phyloP scores from a whole-genome alignment of 768 basidiomycete genomes.

The Daedaleopsis sinensis region DNA sequence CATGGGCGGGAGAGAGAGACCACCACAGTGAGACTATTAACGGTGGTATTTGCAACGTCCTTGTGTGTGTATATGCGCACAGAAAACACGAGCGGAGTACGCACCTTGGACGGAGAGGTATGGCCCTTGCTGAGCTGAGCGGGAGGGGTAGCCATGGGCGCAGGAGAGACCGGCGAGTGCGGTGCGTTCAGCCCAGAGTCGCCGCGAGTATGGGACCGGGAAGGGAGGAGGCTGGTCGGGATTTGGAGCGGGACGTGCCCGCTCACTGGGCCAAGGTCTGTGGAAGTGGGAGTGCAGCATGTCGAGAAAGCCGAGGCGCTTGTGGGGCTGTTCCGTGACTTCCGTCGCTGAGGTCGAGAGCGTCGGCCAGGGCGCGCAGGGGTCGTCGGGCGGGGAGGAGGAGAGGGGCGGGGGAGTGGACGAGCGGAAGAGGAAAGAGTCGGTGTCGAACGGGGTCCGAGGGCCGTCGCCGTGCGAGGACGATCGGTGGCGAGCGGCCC shows the following conservation, averaged over 20 bases:
- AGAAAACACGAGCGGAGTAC: background rate
- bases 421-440: background rate
- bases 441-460: too few relatives aligned
- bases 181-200: slow-evolving; percentile 29
- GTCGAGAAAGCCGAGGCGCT: background rate
- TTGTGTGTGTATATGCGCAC: too few relatives aligned
- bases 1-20: background rate
- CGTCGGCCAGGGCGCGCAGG: background rate
- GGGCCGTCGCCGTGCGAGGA: background rate
- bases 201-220: slow-evolving; percentile 28
- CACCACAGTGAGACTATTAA: background rate
- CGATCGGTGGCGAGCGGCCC: slow-evolving; percentile 1
- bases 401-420: background rate
- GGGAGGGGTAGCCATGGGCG: slow-evolving; percentile 26
- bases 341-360: too few relatives aligned
- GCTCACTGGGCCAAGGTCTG: slow-evolving; percentile 15
- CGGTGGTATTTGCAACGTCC: too few relatives aligned
- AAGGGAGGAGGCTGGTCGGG: slow-evolving; percentile 21
- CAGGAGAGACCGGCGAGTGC: slow-evolving; percentile 22
- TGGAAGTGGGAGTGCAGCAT: background rate
- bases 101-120: slow-evolving; percentile 36
- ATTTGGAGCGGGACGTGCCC: slow-evolving; percentile 4
- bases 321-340: too few relatives aligned
- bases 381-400: too few relatives aligned
- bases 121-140: slow-evolving; percentile 27